phyloP scores from a whole-genome alignment of 371 early-diverging fungal genomes.

The Batkoa obscura region DNA sequence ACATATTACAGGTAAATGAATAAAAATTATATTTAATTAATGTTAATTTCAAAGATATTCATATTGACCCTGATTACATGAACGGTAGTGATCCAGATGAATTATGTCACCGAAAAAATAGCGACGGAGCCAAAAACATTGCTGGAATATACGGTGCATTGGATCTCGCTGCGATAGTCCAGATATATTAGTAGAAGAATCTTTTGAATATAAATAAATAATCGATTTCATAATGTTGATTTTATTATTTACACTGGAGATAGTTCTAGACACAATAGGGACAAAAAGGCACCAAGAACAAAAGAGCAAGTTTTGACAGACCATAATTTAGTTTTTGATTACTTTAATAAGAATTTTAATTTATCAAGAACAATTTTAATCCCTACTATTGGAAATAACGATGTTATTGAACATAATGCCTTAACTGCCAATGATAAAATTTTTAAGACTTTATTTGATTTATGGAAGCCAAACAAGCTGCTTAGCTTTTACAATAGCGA shows the following conservation, averaged over 20 bases:
- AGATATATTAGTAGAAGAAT: slow-evolving; percentile 13
- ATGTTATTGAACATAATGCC: slow-evolving; percentile 13
- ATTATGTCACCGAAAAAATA: slow-evolving; percentile 13
- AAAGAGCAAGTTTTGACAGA: slow-evolving; percentile 12
- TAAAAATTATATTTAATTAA: neutral
- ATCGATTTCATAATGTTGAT: slow-evolving; percentile 14
- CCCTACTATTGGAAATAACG: slow-evolving; percentile 26
- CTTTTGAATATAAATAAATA: slow-evolving; percentile 19
- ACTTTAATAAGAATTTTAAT: slow-evolving; percentile 14
- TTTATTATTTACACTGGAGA: slow-evolving; percentile 30
- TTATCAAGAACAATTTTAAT: slow-evolving; percentile 12
- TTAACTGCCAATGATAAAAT: neutral
- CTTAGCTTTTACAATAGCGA: too few relatives aligned
- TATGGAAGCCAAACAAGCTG: neutral
- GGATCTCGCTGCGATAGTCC: slow-evolving; percentile 19
- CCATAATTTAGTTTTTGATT: slow-evolving; percentile 14
- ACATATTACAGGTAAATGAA: slow-evolving; percentile 18
- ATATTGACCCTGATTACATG: slow-evolving; percentile 16
- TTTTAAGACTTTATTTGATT: slow-evolving; percentile 1
- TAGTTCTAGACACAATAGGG: slow-evolving; percentile 22
- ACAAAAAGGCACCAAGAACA: slow-evolving; percentile 12
- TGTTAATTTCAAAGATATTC: slow-evolving; percentile 14
- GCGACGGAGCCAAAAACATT: slow-evolving; percentile 5
- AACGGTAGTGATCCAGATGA: slow-evolving; percentile 12
- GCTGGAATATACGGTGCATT: slow-evolving; percentile 19